Evolutionary conservation across 2,329 filamentous ascomycete species (phyloP).

Genomic region (Cladobotryum mycophilum): DNA sequence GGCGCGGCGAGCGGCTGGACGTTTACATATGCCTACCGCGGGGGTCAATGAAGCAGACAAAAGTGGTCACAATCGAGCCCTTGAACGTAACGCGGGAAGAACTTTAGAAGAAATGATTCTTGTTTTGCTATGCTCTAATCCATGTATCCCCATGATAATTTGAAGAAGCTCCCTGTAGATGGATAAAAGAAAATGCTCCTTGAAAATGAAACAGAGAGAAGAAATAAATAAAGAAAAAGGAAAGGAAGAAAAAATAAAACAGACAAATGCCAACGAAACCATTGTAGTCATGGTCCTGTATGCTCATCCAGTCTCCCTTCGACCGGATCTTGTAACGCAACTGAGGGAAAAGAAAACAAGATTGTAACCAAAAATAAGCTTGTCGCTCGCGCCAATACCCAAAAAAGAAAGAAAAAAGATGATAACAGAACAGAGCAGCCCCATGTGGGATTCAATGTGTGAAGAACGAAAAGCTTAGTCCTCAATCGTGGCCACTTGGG

Average conservation of each 20-base stretch:
- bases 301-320: not conserved
- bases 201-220: no score
- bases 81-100: not conserved
- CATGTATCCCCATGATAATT: constrained; percentile 4
- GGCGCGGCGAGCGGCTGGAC: constrained; percentile 48
- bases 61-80: constrained; percentile 35
- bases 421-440: not conserved
- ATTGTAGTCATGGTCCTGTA: not conserved
- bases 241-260: not conserved
- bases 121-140: not conserved
- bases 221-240: not conserved
- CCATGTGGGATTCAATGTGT: not conserved
- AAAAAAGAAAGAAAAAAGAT: no score
- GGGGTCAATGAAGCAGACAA: constrained; percentile 40
- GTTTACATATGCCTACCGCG: constrained; percentile 47
- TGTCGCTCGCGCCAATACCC: not conserved
- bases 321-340: no score
- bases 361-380: not conserved
- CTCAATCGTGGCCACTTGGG: no score
- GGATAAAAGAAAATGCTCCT: not conserved
- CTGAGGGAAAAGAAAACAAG: no score
- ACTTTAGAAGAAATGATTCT: not conserved
- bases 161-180: not conserved
- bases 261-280: not conserved
- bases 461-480: no score